Evolutionary conservation across 2,329 filamentous ascomycete genomes (phyloP), one percentile per base, ranked within the genome.

Genomic region (Laburnicola sp.): DNA sequence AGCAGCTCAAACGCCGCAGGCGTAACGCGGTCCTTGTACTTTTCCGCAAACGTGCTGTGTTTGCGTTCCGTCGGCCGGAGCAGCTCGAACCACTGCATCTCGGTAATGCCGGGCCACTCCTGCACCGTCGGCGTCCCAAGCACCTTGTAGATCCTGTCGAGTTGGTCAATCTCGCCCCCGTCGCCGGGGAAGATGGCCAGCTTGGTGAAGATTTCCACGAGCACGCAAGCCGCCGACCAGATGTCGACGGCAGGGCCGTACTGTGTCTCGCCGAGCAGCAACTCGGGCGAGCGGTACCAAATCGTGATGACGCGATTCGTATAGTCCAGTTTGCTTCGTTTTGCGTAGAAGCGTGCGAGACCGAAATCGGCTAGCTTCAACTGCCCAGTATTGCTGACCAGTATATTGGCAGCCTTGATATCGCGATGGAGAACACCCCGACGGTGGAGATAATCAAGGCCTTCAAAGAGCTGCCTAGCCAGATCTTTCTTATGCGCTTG

Each of bases 251-350:
- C 93, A 0, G 94, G 91, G 0, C 94, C 97, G 75, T 99, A 99
- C 72, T 99, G 94, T n/a, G 89, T 85, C 40, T 88, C 90, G 2
- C 94, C 94, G 1, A 99, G 83, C 1, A 99, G 83, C 3, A 99
- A 81, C 73, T 99, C 94, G 0, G 94, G 94, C 0, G 94, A 94
- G 16, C 94, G 89, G 67, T 99, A 99, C 95, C 95, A 99, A 59
- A 99, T 97, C 2, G 94, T 99, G 69, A 99, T 96, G 63, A 99
- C 95, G 31, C 94, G 88, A 69, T 99, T 99, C 1, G 94, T 99
- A 72, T 99, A 99, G 71, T 99, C 93, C 40, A 96, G 82, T 71
- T 94, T 89, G 54, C 88, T 86, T 43, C 88, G 86, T 71, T 99
- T 99, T 30, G 91, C 89, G 68, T 96, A 99, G 74, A 99, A 99